Percentiles rank a stretch among this genome's conserved stretches.
phyloP scores from a whole-genome alignment of 495 filamentous ascomycete species.

The Recurvomyces mirabilis region DNA sequence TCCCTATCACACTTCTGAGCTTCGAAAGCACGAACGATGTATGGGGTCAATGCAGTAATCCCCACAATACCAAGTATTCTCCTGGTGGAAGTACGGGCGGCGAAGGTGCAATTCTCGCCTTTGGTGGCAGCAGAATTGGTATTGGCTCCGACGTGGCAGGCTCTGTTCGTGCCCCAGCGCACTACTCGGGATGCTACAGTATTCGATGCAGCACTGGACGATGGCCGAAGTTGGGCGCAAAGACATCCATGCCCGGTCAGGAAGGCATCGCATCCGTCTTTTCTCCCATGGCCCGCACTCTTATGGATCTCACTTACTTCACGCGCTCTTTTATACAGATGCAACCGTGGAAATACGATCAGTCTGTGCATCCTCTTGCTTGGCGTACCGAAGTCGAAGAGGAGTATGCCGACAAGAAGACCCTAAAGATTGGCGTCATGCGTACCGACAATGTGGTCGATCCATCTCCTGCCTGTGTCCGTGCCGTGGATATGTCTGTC shows the following conservation, averaged over 20 bases:
- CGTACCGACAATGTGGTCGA: conserved; percentile 74
- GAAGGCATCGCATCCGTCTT: conserved; percentile 85
- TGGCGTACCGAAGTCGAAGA: conserved; percentile 57
- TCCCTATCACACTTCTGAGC: conserved; percentile 82
- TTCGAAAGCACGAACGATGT: conserved; percentile 91
- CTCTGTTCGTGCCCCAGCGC: conserved; percentile 78
- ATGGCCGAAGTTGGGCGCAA: conserved; percentile 79
- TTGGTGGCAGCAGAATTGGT: conserved; percentile 80
- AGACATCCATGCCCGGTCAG: conserved; percentile 87
- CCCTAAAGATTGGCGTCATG: conserved; percentile 66
- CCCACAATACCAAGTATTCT: conserved; percentile 71
- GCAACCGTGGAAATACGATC: conserved; percentile 88
- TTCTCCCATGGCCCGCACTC: conserved; percentile 83
- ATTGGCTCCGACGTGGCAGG: conserved; percentile 93
- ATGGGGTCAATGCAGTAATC: conserved; percentile 69
- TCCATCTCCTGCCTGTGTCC: conserved; percentile 70
- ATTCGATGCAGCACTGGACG: conserved; percentile 88
- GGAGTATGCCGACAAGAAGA: conserved; percentile 48
- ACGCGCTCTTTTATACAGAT: conserved; percentile 65
- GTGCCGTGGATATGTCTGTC: conserved; percentile 62
- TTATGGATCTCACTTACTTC: conserved; percentile 80
- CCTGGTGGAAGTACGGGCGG: conserved; percentile 89
- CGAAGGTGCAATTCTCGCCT: conserved; percentile 72
- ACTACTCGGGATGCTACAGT: conserved; percentile 83
- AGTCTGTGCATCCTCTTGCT: conserved; percentile 68